Conservation (phyloP, 2,329 filamentous ascomycete genomes). For the Diaporthe citriasiana region DNA sequence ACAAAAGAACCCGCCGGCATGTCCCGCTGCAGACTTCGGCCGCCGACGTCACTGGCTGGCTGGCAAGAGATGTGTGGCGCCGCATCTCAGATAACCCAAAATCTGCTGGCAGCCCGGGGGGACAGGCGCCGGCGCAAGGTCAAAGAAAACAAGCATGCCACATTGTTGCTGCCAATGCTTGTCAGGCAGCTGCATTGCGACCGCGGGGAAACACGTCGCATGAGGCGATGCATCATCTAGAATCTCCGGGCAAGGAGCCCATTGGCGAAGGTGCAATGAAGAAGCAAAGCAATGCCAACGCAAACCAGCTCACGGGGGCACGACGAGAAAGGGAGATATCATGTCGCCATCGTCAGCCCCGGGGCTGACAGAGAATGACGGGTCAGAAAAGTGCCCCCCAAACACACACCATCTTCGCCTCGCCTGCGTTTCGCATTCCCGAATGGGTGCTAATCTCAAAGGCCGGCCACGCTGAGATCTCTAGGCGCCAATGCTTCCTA, state of each 20-base stretch:
- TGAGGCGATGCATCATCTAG: not conserved
- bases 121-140: not conserved
- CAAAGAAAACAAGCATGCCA: not conserved
- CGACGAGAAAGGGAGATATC: not conserved
- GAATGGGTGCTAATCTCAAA: not conserved
- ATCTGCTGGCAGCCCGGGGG: not conserved
- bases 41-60: slow-evolving; percentile 25
- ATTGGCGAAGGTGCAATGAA: not conserved
- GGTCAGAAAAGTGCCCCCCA: slow-evolving; percentile 22
- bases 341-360: slow-evolving; percentile 32
- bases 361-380: slow-evolving; percentile 20
- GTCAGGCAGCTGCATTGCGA: slow-evolving; percentile 15
- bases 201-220: not conserved
- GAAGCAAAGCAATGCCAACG: not conserved
- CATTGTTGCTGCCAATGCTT: not conserved
- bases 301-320: slow-evolving; percentile 24
- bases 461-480: slow-evolving; percentile 13
- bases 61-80: slow-evolving; percentile 9
- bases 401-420: slow-evolving; percentile 19
- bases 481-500: not conserved
- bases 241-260: slow-evolving; percentile 14
- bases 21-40: slow-evolving; percentile 17
- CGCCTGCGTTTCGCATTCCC: slow-evolving; percentile 17
- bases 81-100: slow-evolving; percentile 15
- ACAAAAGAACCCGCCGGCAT: slow-evolving; percentile 4